Conservation (phyloP, 176 grass and related monocot species). For the Oryza meyeriana region DNA sequence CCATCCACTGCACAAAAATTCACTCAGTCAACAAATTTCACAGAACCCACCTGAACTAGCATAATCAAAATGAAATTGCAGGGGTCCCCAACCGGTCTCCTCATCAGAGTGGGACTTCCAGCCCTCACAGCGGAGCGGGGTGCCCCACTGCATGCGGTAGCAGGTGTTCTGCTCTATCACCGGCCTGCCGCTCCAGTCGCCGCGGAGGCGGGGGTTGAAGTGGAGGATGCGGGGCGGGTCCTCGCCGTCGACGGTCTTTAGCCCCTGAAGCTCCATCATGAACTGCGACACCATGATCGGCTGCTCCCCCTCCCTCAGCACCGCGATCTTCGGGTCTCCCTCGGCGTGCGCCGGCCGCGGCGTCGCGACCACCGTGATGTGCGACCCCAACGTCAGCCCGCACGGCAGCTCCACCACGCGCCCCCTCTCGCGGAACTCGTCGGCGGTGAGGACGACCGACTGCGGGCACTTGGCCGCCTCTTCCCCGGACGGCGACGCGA, state of each 20-base stretch:
- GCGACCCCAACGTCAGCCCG: slow-evolving; percentile 66
- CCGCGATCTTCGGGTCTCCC: slow-evolving; percentile 45
- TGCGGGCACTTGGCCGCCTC: slow-evolving; percentile 33
- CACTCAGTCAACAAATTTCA: neutral
- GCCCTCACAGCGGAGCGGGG: slow-evolving; percentile 73
- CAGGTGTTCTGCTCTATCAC: slow-evolving; percentile 98
- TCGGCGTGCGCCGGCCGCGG: slow-evolving; percentile 48
- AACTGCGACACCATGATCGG: slow-evolving; percentile 96
- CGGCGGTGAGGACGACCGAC: slow-evolving; percentile 44
- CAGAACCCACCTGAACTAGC: slow-evolving; percentile 20
- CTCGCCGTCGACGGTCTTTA: slow-evolving; percentile 87
- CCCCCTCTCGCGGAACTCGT: slow-evolving; percentile 31
- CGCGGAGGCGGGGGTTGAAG: slow-evolving; percentile 88
- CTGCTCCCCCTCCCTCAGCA: slow-evolving; percentile 42
- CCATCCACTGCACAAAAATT: slow-evolving; percentile 66
- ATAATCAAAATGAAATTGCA: neutral
- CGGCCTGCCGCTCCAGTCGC: slow-evolving; percentile 88
- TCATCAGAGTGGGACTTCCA: slow-evolving; percentile 75
- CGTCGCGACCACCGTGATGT: slow-evolving; percentile 65
- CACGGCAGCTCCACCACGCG: slow-evolving; percentile 56
- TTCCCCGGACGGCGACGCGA: neutral
- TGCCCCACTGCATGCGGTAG: slow-evolving; percentile 98
- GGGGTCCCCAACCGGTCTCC: slow-evolving; percentile 65
- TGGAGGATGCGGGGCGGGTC: slow-evolving; percentile 92
- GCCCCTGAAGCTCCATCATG: slow-evolving; percentile 96